A percentile compares a stretch with the other conserved stretches of the same genome.
phyloP scores from a whole-genome alignment of 768 basidiomycete genomes.

The Hydnomerulius pinastri region DNA sequence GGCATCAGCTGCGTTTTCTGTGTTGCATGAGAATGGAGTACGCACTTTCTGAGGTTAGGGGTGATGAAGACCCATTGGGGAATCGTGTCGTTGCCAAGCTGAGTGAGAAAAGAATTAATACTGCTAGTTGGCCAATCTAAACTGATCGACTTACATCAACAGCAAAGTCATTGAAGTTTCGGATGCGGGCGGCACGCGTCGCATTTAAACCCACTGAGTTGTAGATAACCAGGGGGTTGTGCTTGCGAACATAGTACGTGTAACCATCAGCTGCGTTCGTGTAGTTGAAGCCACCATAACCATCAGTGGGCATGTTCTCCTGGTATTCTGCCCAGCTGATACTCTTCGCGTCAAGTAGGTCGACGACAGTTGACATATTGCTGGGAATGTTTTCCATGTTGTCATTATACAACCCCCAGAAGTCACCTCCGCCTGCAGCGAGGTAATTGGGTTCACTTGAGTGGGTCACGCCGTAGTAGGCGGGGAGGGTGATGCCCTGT shows the following conservation, averaged over 20 bases:
- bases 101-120: background rate
- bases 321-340: constrained; percentile 64
- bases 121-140: no score
- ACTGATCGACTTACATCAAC: constrained; percentile 39
- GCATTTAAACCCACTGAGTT: constrained; percentile 48
- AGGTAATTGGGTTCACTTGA: constrained; percentile 62
- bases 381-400: constrained; percentile 32
- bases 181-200: constrained; percentile 42
- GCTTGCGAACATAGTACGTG: constrained; percentile 55
- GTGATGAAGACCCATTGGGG: constrained; percentile 64
- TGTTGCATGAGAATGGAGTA: background rate
- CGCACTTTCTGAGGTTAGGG: constrained; percentile 47
- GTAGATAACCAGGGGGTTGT: constrained; percentile 52
- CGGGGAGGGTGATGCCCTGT: constrained; percentile 49
- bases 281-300: constrained; percentile 43
- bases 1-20: background rate
- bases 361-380: constrained; percentile 59
- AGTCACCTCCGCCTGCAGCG: constrained; percentile 52
- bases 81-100: constrained; percentile 42
- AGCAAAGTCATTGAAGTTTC: constrained; percentile 64
- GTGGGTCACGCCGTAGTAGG: constrained; percentile 52
- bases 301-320: constrained; percentile 55
- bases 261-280: constrained; percentile 34
- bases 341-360: constrained; percentile 56
- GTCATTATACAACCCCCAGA: constrained; percentile 51